These are phyloP conservation scores for Suhomyces vadensis DNA, from an alignment of 805 yeast species.

Conservation along the genomic window DNA sequence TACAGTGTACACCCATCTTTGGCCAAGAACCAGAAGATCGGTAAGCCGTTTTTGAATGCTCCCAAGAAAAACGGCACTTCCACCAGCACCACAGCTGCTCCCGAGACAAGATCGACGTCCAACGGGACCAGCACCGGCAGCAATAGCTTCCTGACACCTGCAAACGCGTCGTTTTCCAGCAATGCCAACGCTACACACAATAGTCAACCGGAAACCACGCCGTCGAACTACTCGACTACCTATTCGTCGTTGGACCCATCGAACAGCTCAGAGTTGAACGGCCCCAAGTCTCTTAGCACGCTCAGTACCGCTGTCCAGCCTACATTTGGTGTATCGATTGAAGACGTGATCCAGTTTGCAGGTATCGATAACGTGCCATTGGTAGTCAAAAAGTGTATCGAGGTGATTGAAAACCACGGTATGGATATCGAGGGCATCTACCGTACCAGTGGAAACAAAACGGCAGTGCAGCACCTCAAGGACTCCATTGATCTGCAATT, in stretches of 20 bases:
- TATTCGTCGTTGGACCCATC: slow-evolving; percentile 37
- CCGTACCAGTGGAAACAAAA: slow-evolving; percentile 76
- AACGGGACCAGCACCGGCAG: background rate
- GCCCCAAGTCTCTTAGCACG: slow-evolving; percentile 31
- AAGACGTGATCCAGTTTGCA: slow-evolving; percentile 71
- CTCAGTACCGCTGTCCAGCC: slow-evolving; percentile 29
- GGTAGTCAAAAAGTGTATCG: slow-evolving; percentile 84
- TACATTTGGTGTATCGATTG: slow-evolving; percentile 86
- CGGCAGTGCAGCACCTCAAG: slow-evolving; percentile 70
- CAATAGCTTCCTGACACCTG: background rate
- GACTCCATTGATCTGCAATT: slow-evolving; percentile 77
- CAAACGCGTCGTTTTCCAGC: background rate
- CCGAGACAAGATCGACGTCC: too few relatives aligned
- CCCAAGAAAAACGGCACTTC: background rate
- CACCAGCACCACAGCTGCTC: background rate
- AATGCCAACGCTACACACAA: background rate
- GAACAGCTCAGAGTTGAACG: slow-evolving; percentile 34
- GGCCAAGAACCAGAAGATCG: slow-evolving; percentile 30
- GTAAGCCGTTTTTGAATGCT: slow-evolving; percentile 36
- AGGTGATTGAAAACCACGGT: slow-evolving; percentile 83
- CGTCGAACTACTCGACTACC: slow-evolving; percentile 2
- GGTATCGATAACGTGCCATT: slow-evolving; percentile 88
- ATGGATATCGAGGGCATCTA: slow-evolving; percentile 86
- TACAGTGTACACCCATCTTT: slow-evolving; percentile 72
- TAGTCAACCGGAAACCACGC: background rate